Evolutionary conservation across 108 stramenopile species (phyloP), one percentile per base, ranked within the genome.

Genomic region (Parmales sp.): DNA sequence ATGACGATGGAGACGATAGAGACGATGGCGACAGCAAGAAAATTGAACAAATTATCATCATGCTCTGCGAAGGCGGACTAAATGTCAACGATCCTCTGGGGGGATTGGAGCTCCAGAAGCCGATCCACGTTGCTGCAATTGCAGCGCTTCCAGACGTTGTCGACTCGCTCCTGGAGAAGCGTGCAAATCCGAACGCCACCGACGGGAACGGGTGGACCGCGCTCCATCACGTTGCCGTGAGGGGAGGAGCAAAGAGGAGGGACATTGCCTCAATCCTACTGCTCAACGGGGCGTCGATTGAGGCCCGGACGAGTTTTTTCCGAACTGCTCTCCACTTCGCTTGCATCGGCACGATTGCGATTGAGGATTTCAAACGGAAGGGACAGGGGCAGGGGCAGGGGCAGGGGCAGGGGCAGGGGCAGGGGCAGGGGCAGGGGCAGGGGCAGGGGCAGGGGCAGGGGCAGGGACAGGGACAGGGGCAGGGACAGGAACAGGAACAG

Each of bases 51-150:
- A 34, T 28, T 28, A 60, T 60, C 54, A 34, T 60, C 54, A 60
- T 60, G 54, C 28, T 60, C 8, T 28, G 54, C 13, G 54, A 60
- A 34, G 54, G 54, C 3, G 54, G 54, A 4, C 28, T 60, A 16
- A 60, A 60, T 34, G 54, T 60, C 28, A 60, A 60, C 54, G 31
- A 60, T 20, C 54, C 54, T 7, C 54, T 60, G 26, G 54, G 54
- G n/a, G 54, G 54, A 4, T 34, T 60, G 26, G 54, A 60, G 7
- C 28, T 60, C 31, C 54, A 60, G n/a, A 60, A 28, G 13, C 54
- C 54, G 4, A 6, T 60, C 5, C 54, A 60, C 54, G 36, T 60
- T 16, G 54, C 54, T 9, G 54, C 54, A 11, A 60, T 60, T 16
- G 54, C 54, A 3, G 54, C 31, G 4, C 54, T 60, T 28, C 29